A percentile compares a stretch with the other conserved stretches of the same genome.
Evolutionary conservation across 768 basidiomycete genomes (phyloP).

Genomic region (Boletellus emodensis): DNA sequence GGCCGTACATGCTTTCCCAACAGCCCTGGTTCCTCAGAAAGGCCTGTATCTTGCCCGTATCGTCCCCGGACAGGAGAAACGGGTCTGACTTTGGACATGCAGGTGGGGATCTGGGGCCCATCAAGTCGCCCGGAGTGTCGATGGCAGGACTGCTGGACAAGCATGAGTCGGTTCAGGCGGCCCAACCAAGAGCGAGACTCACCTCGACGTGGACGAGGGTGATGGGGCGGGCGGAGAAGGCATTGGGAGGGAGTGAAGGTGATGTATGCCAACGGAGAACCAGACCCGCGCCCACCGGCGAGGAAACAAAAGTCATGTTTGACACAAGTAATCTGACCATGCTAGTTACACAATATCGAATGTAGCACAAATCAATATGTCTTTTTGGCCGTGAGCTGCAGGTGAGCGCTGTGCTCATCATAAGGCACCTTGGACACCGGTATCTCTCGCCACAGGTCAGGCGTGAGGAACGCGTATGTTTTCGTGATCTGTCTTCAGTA

Average conservation of each 20-base stretch:
- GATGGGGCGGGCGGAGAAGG: slow-evolving; percentile 9
- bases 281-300: not conserved
- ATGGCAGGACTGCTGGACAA: slow-evolving; percentile 3
- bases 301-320: not conserved
- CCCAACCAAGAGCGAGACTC: not conserved
- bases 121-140: not conserved
- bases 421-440: slow-evolving; percentile 84
- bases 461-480: slow-evolving; percentile 97
- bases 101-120: too few relatives aligned
- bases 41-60: slow-evolving; percentile 11
- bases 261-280: slow-evolving; percentile 2
- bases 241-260: not conserved
- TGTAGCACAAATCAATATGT: slow-evolving; percentile 41
- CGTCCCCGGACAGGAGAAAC: slow-evolving; percentile 9
- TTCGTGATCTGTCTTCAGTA: slow-evolving; percentile 71
- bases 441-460: slow-evolving; percentile 96
- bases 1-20: slow-evolving; percentile 5
- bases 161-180: too few relatives aligned
- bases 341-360: not conserved
- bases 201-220: slow-evolving; percentile 27
- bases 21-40: slow-evolving; percentile 15
- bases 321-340: not conserved
- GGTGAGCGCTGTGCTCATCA: slow-evolving; percentile 93
- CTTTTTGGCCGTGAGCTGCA: slow-evolving; percentile 83
- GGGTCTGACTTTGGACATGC: not conserved